phyloP scores from a whole-genome alignment of 192 early-diverging fungal genomes.

The Radiomyces spectabilis region DNA sequence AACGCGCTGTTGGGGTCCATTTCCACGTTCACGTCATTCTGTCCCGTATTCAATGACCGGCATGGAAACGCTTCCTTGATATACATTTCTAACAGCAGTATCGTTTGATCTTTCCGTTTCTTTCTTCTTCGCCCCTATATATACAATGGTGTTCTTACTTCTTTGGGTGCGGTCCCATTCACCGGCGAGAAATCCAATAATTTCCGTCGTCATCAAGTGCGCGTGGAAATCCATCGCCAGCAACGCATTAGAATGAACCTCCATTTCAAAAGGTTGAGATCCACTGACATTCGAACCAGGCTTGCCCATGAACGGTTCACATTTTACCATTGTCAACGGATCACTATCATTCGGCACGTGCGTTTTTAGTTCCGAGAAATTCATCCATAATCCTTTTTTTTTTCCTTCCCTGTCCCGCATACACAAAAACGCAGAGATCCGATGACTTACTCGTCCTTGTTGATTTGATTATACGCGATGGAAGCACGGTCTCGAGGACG shows the following conservation, averaged over 20 bases:
- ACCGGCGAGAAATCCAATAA: slow-evolving; percentile 87
- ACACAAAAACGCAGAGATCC: too few species aligned
- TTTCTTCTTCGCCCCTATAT: too few species aligned
- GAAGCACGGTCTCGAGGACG: slow-evolving; percentile 32
- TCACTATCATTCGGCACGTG: slow-evolving; percentile 30
- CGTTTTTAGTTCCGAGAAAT: too few species aligned
- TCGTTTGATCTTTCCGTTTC: background rate
- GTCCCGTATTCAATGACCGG: slow-evolving; percentile 60
- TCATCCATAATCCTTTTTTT: too few species aligned
- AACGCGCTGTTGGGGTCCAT: slow-evolving; percentile 79
- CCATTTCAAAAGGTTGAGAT: slow-evolving; percentile 74
- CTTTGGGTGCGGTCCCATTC: slow-evolving; percentile 52
- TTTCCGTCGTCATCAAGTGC: slow-evolving; percentile 81
- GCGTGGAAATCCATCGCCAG: slow-evolving; percentile 90
- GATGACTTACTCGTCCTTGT: slow-evolving; percentile 27
- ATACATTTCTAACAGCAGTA: slow-evolving; percentile 35
- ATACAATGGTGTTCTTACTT: slow-evolving; percentile 19
- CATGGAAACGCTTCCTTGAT: slow-evolving; percentile 71
- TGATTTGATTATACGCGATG: slow-evolving; percentile 32
- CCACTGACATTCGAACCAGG: slow-evolving; percentile 59
- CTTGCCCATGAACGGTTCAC: slow-evolving; percentile 63
- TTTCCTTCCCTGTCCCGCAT: too few species aligned
- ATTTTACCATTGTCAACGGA: slow-evolving; percentile 78
- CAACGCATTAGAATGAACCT: slow-evolving; percentile 67
- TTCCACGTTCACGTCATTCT: slow-evolving; percentile 78